Conservation (phyloP, 2,329 filamentous ascomycete genomes). For the Clarireedia sp. region DNA sequence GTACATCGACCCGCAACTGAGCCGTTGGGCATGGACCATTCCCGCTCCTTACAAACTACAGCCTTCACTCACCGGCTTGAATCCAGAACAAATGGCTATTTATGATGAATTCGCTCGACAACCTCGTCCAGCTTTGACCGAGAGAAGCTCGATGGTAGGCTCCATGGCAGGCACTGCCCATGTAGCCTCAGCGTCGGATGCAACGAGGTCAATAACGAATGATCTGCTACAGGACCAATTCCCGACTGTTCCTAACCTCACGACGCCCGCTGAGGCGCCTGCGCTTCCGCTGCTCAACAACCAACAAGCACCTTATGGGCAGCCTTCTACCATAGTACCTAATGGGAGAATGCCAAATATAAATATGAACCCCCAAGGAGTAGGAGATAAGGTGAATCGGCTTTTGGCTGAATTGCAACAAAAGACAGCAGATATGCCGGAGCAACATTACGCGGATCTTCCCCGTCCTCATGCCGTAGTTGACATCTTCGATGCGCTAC, state of each 20-base stretch:
- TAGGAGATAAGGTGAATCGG: conserved; percentile 50
- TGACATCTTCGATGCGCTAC: conserved; percentile 55
- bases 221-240: conserved; percentile 58
- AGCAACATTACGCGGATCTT: conserved; percentile 53
- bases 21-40: conserved; percentile 87
- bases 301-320: conserved; percentile 49
- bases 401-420: conserved; percentile 50
- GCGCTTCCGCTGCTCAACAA: conserved; percentile 41
- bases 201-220: conserved; percentile 53
- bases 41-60: conserved; percentile 88
- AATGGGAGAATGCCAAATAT: conserved; percentile 44
- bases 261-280: conserved; percentile 53
- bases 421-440: conserved; percentile 43
- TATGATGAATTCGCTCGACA: conserved; percentile 95
- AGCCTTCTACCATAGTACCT: conserved; percentile 39
- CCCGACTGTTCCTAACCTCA: conserved; percentile 45
- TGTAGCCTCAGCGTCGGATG: conserved; percentile 50
- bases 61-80: conserved; percentile 63
- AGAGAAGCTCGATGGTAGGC: conserved; percentile 4
- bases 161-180: conserved; percentile 49
- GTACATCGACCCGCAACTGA: conserved; percentile 75
- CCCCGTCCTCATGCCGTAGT: conserved; percentile 51
- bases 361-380: conserved; percentile 41
- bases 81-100: conserved; percentile 86
- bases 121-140: conserved; percentile 44